These are phyloP conservation scores for Phyllosticta citriasiana DNA, from an alignment of 2,329 filamentous ascomycete genomes.

Conservation along the genomic window DNA sequence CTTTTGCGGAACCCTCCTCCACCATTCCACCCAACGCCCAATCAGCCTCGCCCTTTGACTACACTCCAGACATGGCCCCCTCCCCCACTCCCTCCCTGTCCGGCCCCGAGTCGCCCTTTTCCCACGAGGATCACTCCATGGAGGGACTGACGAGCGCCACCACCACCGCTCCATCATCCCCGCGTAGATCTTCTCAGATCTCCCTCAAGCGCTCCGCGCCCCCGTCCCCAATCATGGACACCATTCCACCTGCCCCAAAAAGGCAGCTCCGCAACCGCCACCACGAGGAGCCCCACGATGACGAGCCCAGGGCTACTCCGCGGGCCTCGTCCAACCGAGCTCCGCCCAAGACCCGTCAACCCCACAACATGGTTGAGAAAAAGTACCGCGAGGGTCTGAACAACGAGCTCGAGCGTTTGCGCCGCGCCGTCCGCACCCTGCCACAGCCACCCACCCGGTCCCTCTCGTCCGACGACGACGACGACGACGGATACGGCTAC, in stretches of 20 bases:
- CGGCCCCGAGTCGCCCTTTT: constrained; percentile 21
- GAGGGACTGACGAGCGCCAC: not conserved
- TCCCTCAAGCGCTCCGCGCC: constrained; percentile 23
- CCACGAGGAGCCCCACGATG: constrained; percentile 3
- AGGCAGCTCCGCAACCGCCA: constrained; percentile 1
- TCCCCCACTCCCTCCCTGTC: constrained; percentile 26
- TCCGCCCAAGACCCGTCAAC: constrained; percentile 14
- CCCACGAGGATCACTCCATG: constrained; percentile 14
- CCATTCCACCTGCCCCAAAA: constrained; percentile 14
- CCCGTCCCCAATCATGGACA: constrained; percentile 15
- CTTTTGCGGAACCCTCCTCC: not conserved
- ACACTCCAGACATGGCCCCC: constrained; percentile 13
- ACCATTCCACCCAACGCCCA: not conserved
- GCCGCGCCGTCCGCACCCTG: constrained; percentile 21
- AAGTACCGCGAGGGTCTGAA: constrained; percentile 25
- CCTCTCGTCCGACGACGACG: constrained; percentile 12
- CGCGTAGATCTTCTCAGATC: not conserved
- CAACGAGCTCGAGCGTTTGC: constrained; percentile 22
- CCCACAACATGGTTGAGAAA: constrained; percentile 27
- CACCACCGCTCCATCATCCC: constrained; percentile 4
- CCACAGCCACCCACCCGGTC: constrained; percentile 20
- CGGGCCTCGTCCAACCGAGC: constrained; percentile 8
- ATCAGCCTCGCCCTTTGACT: not conserved
- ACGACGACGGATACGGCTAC: constrained; percentile 5
- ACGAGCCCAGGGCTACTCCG: not conserved